Evolutionary conservation across 164 flowering plant species (phyloP).

Genomic region (Nymphaea thermarum): DNA sequence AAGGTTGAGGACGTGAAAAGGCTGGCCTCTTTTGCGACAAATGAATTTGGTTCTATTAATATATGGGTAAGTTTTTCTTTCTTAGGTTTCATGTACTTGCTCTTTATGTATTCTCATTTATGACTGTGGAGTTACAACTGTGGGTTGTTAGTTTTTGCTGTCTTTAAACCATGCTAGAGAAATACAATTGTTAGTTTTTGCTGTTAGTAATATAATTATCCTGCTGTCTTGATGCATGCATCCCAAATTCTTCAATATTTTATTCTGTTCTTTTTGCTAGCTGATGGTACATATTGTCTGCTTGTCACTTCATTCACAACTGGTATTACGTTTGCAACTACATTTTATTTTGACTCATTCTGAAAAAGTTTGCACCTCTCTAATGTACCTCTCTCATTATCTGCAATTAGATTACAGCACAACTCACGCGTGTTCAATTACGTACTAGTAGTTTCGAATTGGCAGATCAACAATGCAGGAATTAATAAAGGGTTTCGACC

Average conservation of each 20-base stretch:
- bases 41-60: constrained; percentile 71
- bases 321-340: no score
- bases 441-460: neutral
- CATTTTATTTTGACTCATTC: neutral
- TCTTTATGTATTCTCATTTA: neutral
- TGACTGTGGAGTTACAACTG: neutral
- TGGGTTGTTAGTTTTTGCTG: no score
- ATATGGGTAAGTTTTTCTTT: constrained; percentile 62
- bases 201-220: no score
- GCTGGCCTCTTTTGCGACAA: constrained; percentile 63
- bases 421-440: no score
- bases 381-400: no score
- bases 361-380: no score
- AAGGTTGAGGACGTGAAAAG: constrained; percentile 60
- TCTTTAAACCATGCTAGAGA: no score
- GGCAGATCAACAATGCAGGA: constrained; percentile 94
- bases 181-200: no score
- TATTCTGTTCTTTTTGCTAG: neutral
- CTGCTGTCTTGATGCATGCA: no score
- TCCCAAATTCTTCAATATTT: neutral
- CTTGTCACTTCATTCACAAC: no score
- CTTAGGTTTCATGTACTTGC: neutral
- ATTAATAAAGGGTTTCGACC: constrained; percentile 94
- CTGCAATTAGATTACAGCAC: no score
- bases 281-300: no score